Evolutionary conservation across 2,329 filamentous ascomycete species (phyloP), one percentile per base, ranked within the genome.

Genomic region (Neonectria magnoliae): DNA sequence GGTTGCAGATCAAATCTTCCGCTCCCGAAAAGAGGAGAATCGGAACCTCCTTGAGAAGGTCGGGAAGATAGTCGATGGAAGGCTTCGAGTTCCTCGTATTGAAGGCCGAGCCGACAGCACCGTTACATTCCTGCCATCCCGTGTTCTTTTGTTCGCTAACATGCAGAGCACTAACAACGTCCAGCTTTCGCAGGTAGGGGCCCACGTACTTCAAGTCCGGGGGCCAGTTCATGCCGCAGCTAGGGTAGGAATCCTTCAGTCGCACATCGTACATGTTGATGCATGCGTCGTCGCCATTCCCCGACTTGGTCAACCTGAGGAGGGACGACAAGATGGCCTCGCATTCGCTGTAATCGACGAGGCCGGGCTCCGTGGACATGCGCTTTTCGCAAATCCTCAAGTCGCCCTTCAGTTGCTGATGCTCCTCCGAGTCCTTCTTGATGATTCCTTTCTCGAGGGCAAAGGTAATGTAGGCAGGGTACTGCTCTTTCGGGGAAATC

Each of bases 161-260:
- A 77, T 99, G 92, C 38, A 99, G 84, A 1, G 96, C 96, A 5
- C 84, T 75, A 27, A 88, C 83, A 14, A 99, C 96, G 52, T 97
- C 93, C n/a, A 84, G 75, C 61, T 90, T 90, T 62, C 93, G 91
- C 57, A 99, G 87, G 78, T 98, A 99, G 0, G 94, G 93, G 6
- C 89, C 93, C 22, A 99, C 87, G 54, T 87, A 77, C 51, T 80
- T 79, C 74, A 99, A 84, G 80, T 99, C 96, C 68, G 94, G 92
- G 33, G 96, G 96, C 97, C 97, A 99, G 81, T 94, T 95, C 94
- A 97, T 97, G 71, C 96, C 96, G 78, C 96, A 99, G 67, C 90
- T 91, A 5, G 93, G 91, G 78, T 88, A 93, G 7, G 82, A 82
- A 79, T 99, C 96, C 68, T 85, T 90, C 51, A 98, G 85, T 51